Percentiles rank a stretch among this genome's conserved stretches.
Conservation (phyloP, 2,329 filamentous ascomycete species). For the Exophiala oligosperma region DNA sequence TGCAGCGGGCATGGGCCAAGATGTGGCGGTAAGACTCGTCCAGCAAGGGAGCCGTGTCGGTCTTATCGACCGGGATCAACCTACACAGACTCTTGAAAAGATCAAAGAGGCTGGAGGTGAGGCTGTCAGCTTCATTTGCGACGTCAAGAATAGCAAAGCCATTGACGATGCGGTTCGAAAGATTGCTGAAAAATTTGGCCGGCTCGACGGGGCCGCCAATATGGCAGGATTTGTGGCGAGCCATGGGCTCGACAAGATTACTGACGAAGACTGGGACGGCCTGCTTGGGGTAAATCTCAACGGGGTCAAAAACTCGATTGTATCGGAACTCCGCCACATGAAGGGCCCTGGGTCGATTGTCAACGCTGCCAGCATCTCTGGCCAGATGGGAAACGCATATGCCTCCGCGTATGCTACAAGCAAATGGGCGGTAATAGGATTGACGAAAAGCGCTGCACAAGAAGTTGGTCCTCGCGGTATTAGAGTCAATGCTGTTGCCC, state of each 20-base stretch:
- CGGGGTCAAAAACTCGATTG: slow-evolving; percentile 13
- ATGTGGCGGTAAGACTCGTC: neutral
- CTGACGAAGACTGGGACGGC: slow-evolving; percentile 1
- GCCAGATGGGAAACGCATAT: neutral
- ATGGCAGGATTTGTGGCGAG: too few species aligned
- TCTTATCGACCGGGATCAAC: too few species aligned
- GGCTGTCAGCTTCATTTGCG: too few species aligned
- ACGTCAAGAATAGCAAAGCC: too few species aligned
- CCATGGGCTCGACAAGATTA: too few species aligned
- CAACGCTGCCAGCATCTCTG: slow-evolving; percentile 14
- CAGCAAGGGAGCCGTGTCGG: too few species aligned
- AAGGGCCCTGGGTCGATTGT: slow-evolving; percentile 7
- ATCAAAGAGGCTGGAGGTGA: too few species aligned
- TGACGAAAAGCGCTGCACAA: slow-evolving; percentile 41
- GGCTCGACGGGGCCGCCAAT: too few species aligned
- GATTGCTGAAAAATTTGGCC: too few species aligned
- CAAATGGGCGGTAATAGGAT: slow-evolving; percentile 46
- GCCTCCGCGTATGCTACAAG: slow-evolving; percentile 42
- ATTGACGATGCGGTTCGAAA: too few species aligned
- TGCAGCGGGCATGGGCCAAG: slow-evolving; percentile 3
- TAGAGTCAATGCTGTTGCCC: slow-evolving; percentile 33
- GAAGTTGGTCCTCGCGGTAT: slow-evolving; percentile 35
- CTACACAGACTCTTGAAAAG: too few species aligned
- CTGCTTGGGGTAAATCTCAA: slow-evolving; percentile 8
- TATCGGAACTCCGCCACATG: slow-evolving; percentile 10